Percentiles rank a stretch among this genome's conserved stretches.
phyloP scores from a whole-genome alignment of 169 alveolate species.

The Plasmodium chabaudi region DNA sequence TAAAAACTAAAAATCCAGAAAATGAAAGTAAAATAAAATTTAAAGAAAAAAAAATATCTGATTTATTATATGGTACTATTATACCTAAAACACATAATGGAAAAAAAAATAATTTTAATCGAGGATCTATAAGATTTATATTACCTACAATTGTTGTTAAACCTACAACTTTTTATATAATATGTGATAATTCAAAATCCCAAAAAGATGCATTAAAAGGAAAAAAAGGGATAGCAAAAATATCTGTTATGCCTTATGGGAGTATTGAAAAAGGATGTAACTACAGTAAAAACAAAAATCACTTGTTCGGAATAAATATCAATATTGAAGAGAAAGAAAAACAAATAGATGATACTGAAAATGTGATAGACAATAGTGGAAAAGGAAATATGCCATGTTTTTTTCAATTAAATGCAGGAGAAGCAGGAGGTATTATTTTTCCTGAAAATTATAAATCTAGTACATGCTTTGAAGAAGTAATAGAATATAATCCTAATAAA shows the following conservation, averaged over 20 bases:
- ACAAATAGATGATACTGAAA: not conserved
- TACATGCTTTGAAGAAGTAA: slow-evolving; percentile 52
- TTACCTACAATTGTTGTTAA: slow-evolving; percentile 29
- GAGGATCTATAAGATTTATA: slow-evolving; percentile 29
- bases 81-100: slow-evolving; percentile 9
- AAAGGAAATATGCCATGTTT: slow-evolving; percentile 14
- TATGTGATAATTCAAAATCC: slow-evolving; percentile 41
- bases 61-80: slow-evolving; percentile 24
- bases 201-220: slow-evolving; percentile 10
- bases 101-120: slow-evolving; percentile 19
- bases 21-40: not conserved
- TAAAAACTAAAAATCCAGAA: not conserved
- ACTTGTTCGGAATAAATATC: not conserved
- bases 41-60: slow-evolving; percentile 36
- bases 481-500: slow-evolving; percentile 1
- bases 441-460: slow-evolving; percentile 17
- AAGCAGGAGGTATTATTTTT: slow-evolving; percentile 60
- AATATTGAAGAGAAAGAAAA: not conserved
- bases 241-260: slow-evolving; percentile 45
- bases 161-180: slow-evolving; percentile 10
- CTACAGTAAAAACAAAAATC: not conserved
- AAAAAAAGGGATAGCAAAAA: slow-evolving; percentile 33
- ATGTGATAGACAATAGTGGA: not conserved
- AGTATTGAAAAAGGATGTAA: slow-evolving; percentile 35
- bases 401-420: slow-evolving; percentile 45